Evolutionary conservation across 2,329 filamentous ascomycete genomes (phyloP).

Genomic region (Mariannaea elegans): DNA sequence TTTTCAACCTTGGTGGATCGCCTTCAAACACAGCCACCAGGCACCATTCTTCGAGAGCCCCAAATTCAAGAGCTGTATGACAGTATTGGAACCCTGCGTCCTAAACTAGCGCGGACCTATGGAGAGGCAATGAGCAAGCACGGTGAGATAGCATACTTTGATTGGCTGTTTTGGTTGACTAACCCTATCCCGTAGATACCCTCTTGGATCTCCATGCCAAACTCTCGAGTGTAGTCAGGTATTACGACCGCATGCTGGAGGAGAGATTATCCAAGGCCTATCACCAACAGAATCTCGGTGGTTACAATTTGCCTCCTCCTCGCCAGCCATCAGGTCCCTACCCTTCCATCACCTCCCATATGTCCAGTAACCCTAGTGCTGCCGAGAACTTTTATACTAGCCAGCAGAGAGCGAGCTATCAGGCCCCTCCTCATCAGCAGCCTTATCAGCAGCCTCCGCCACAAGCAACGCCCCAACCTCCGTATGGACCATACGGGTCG

Average conservation of each 20-base stretch:
- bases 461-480: slow-evolving; percentile 45
- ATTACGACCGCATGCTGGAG: slow-evolving; percentile 98
- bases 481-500: slow-evolving; percentile 55
- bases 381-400: slow-evolving; percentile 86
- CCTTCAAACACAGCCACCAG: slow-evolving; percentile 91
- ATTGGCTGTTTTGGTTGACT: slow-evolving; percentile 12
- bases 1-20: slow-evolving; percentile 95
- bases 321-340: slow-evolving; percentile 71
- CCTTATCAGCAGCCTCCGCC: slow-evolving; percentile 44
- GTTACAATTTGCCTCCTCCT: slow-evolving; percentile 65
- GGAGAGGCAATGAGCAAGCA: slow-evolving; percentile 99
- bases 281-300: slow-evolving; percentile 77
- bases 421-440: slow-evolving; percentile 56
- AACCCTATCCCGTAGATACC: slow-evolving; percentile 70
- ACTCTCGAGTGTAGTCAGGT: slow-evolving; percentile 92
- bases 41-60: slow-evolving; percentile 94
- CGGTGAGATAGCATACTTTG: slow-evolving; percentile 61
- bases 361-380: slow-evolving; percentile 57
- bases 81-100: slow-evolving; percentile 90
- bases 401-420: slow-evolving; percentile 62
- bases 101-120: slow-evolving; percentile 93
- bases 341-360: slow-evolving; percentile 70
- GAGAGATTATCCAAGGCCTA: slow-evolving; percentile 94
- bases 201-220: slow-evolving; percentile 94
- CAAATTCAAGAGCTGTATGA: slow-evolving; percentile 99